Evolutionary conservation across 495 filamentous ascomycete species (phyloP), one percentile per base, ranked within the genome.

Genomic region (Pyrenopolyporus hunteri): DNA sequence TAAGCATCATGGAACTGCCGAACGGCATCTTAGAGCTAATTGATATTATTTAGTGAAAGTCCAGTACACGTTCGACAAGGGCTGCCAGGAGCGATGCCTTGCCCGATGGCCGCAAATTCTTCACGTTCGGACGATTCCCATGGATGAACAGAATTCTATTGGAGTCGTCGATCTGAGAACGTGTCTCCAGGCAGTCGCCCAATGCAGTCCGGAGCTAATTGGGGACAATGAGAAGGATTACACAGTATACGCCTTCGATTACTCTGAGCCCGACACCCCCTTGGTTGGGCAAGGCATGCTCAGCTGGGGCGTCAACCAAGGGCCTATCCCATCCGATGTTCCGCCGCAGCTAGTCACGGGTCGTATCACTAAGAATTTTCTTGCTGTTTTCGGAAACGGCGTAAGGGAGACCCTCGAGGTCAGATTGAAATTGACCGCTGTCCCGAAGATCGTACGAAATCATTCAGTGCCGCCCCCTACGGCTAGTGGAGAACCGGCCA

Each of bases 271-370:
- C 53, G 92, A 96, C 60, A 89, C 87, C 4, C 94, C 94, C 40
- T 83, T 97, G 53, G 93, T 97, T 8, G 94, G 94, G 13, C 95
- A 97, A 72, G 94, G 94, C 51, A 90, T 98, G 89, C 82, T 98
- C 17, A 98, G 94, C 54, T 89, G 89, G 85, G 87, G 87, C 26
- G 80, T 98, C 44, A 70, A 81, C 43, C 70, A 78, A 47, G 81
- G 81, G 29, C 8, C 83, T 77, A 31, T 81, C 79, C 19, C 78
- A 78, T 56, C 81, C 78, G 35, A 81, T 80, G 28, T 82, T 80
- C 50, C 78, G 81, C 58, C 85, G 23, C 86, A 91, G 39, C 83
- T 96, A 69, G 85, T 98, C 53, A 98, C 95, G 8, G 94, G 94
- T 19, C 88, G 92, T 10, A 89, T 98, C 40, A 91, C 88, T 62